phyloP scores from a whole-genome alignment of 192 early-diverging fungal genomes.

The Helicostylum pulchrum region DNA sequence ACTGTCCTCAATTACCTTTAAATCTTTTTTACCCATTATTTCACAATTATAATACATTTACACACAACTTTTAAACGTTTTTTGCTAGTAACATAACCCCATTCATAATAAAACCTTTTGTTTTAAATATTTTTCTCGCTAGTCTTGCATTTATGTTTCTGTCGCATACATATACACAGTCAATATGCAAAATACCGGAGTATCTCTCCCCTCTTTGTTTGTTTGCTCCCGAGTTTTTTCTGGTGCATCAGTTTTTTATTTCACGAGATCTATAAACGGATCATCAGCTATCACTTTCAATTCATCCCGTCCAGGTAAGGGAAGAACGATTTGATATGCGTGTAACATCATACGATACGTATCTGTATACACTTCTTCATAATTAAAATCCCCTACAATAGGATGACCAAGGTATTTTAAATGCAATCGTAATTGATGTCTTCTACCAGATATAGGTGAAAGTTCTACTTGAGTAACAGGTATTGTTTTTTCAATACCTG shows the following conservation, averaged over 20 bases:
- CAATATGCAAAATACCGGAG: not conserved
- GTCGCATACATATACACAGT: no score
- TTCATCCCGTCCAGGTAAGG: slow-evolving; percentile 4
- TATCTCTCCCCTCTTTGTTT: not conserved
- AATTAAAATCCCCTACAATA: slow-evolving; percentile 44
- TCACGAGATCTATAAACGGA: slow-evolving; percentile 7
- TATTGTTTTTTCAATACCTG: slow-evolving; percentile 3
- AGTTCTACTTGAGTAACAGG: slow-evolving; percentile 27
- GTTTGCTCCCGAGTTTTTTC: not conserved
- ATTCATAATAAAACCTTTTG: not conserved
- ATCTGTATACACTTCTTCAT: slow-evolving; percentile 36
- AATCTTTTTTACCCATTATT: not conserved
- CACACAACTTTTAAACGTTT: no score
- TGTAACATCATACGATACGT: slow-evolving; percentile 46
- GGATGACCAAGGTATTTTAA: slow-evolving; percentile 35
- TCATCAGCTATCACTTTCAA: slow-evolving; percentile 1
- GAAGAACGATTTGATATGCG: slow-evolving; percentile 34
- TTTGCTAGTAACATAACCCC: no score
- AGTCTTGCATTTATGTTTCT: no score
- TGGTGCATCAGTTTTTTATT: no score
- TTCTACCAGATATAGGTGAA: slow-evolving; percentile 30
- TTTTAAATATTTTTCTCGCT: not conserved
- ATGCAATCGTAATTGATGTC: slow-evolving; percentile 41
- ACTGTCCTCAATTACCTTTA: slow-evolving; percentile 25
- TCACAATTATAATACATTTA: no score